Evolutionary conservation across 2,329 filamentous ascomycete species (phyloP).

Genomic region (Penicillium sp.): DNA sequence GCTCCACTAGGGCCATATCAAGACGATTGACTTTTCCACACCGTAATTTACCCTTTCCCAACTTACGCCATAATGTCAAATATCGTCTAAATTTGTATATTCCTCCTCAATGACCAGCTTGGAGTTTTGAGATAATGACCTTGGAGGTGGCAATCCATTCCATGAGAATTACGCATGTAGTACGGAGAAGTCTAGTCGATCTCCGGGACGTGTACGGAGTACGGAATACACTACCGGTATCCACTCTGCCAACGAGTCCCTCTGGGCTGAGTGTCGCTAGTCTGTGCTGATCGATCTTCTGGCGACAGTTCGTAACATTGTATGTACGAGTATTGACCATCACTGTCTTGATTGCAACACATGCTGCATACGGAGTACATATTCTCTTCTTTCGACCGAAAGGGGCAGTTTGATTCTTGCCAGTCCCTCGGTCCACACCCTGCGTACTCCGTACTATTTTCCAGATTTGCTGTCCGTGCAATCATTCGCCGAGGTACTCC

Average conservation of each 20-base stretch:
- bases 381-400: too few relatives aligned
- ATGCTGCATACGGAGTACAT: too few relatives aligned
- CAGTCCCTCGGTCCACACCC: too few relatives aligned
- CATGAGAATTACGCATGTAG: neutral
- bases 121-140: neutral
- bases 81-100: neutral
- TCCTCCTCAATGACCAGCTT: neutral
- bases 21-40: neutral
- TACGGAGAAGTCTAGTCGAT: neutral
- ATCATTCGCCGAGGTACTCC: neutral
- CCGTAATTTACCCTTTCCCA: neutral
- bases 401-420: too few relatives aligned
- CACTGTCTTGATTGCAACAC: neutral
- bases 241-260: neutral
- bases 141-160: neutral
- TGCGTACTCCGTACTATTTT: neutral
- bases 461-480: neutral
- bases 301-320: neutral
- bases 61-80: neutral
- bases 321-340: neutral
- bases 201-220: neutral
- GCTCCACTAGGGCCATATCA: neutral
- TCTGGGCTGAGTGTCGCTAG: neutral
- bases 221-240: neutral
- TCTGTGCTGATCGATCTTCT: neutral